Conservation (phyloP, 169 alveolate species). For the Plasmodium adleri region DNA sequence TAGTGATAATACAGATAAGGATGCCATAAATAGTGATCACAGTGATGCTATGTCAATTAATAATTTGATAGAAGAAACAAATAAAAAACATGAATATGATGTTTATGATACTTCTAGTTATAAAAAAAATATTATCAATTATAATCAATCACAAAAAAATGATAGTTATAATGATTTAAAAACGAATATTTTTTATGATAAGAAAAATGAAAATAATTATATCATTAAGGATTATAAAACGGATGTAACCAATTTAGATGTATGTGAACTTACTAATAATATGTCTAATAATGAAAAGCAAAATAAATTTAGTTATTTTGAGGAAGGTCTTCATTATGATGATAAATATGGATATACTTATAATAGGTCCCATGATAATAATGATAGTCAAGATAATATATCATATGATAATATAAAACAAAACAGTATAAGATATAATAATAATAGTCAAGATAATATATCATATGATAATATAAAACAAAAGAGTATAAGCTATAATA, state of each 20-base stretch:
- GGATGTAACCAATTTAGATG: conserved; percentile 52
- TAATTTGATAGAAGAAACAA: conserved; percentile 43
- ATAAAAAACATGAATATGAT: conserved; percentile 32
- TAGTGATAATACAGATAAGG: conserved; percentile 37
- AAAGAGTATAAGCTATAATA: too few species aligned
- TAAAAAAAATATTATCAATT: conserved; percentile 40
- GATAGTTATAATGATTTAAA: conserved; percentile 24
- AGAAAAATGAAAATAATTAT: conserved; percentile 18
- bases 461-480: too few species aligned
- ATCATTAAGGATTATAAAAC: background rate
- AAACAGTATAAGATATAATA: too few species aligned
- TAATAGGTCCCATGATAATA: too few species aligned
- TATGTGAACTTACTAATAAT: conserved; percentile 26
- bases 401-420: too few species aligned
- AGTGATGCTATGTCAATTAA: conserved; percentile 55
- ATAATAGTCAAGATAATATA: too few species aligned
- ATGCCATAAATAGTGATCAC: conserved; percentile 7
- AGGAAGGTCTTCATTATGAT: conserved; percentile 9
- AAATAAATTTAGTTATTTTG: conserved; percentile 10
- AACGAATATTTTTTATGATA: conserved; percentile 37
- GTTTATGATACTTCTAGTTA: conserved; percentile 40
- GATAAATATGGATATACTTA: background rate
- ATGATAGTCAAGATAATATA: too few species aligned
- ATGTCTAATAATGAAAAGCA: background rate
- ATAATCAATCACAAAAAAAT: conserved; percentile 10